Conservation (phyloP, 345 rosid species). For the Citrus maxima region DNA sequence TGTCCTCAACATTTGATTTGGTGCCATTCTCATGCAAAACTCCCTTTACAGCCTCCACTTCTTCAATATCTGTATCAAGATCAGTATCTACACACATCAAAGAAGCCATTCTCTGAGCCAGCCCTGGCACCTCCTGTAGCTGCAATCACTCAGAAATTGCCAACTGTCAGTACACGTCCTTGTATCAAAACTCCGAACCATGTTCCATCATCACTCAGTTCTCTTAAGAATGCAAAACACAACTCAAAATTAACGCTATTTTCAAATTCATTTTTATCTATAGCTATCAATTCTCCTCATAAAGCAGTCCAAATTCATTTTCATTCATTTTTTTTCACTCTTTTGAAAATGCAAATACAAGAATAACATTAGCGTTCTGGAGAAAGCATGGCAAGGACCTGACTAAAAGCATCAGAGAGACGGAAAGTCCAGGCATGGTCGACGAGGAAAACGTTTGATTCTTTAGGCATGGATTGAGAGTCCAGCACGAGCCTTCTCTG, state of each 20-base stretch:
- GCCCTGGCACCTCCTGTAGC: constrained; percentile 84
- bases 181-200: no score
- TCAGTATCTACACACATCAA: constrained; percentile 77
- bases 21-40: constrained; percentile 16
- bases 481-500: constrained; percentile 69
- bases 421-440: constrained; percentile 99
- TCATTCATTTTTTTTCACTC: no score
- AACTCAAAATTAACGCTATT: not conserved
- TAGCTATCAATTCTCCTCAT: no score
- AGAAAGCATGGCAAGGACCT: constrained; percentile 28
- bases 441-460: constrained; percentile 74
- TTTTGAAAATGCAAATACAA: no score
- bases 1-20: constrained; percentile 41
- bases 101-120: constrained; percentile 90
- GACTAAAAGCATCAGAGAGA: constrained; percentile 72
- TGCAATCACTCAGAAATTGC: constrained; percentile 31
- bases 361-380: no score
- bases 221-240: not conserved
- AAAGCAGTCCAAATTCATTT: not conserved
- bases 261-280: not conserved
- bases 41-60: constrained; percentile 21
- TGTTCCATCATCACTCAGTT: not conserved
- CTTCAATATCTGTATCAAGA: constrained; percentile 33
- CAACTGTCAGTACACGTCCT: not conserved
- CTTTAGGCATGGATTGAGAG: constrained; percentile 49